These are phyloP conservation scores for Acanthamoeba pearcei DNA, from an alignment of 208 protist species.

Conservation along the genomic window DNA sequence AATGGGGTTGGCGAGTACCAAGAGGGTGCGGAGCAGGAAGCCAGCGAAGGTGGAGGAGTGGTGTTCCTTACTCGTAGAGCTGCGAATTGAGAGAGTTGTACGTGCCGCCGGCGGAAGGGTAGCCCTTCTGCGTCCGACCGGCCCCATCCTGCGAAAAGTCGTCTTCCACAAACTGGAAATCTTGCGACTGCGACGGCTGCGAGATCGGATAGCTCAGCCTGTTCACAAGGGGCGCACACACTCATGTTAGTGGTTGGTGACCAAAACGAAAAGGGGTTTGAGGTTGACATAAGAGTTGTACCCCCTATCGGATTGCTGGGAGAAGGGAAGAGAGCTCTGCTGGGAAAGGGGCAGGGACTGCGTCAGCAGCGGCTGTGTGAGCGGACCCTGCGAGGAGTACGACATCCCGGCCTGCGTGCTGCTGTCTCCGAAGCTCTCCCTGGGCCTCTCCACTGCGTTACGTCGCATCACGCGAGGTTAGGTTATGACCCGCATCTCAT, in stretches of 20 bases:
- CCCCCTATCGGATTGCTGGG: slow-evolving; percentile 12
- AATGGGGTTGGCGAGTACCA: no score
- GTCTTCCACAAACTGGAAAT: slow-evolving; percentile 25
- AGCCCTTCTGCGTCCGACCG: background rate
- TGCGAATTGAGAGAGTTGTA: slow-evolving; percentile 4
- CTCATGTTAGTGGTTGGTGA: no score
- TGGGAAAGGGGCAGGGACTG: slow-evolving; percentile 4
- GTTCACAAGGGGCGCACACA: background rate
- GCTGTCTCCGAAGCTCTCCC: background rate
- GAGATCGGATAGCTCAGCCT: slow-evolving; percentile 36
- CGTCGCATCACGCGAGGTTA: background rate
- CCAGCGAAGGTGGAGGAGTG: no score
- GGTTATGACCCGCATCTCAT: no score
- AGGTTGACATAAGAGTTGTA: no score
- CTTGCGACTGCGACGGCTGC: slow-evolving; percentile 11
- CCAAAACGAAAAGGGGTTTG: no score
- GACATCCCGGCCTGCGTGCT: slow-evolving; percentile 23
- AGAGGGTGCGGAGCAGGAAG: no score
- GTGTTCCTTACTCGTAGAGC: slow-evolving; percentile 27
- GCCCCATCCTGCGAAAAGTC: background rate
- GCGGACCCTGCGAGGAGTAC: background rate
- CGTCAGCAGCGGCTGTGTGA: slow-evolving; percentile 26
- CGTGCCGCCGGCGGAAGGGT: background rate
- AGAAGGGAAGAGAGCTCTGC: slow-evolving; percentile 37
- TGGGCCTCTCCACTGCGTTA: background rate